Percentiles rank a stretch among this genome's conserved stretches.
Conservation (phyloP, 2,329 filamentous ascomycete species). For the Aspergillus flavus region DNA sequence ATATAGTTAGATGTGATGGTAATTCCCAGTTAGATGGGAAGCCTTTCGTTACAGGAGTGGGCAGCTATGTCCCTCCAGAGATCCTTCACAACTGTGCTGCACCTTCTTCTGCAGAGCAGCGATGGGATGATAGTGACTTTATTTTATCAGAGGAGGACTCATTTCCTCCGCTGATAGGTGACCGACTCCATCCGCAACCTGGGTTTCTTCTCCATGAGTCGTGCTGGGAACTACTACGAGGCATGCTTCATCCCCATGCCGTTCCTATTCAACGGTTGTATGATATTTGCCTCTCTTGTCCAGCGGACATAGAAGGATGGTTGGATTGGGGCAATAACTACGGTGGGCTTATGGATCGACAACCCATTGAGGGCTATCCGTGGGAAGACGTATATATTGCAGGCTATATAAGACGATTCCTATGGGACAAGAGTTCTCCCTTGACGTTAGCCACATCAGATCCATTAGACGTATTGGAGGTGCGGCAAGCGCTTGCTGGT, state of each 20-base stretch:
- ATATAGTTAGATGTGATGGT: constrained; percentile 18
- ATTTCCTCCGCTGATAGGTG: constrained; percentile 14
- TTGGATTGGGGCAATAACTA: constrained; percentile 23
- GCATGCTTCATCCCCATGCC: constrained; percentile 14
- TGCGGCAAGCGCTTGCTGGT: neutral
- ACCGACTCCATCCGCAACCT: constrained; percentile 7
- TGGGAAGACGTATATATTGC: constrained; percentile 19
- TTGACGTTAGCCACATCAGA: neutral
- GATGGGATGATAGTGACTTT: neutral
- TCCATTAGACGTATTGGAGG: neutral
- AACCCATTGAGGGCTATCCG: constrained; percentile 10
- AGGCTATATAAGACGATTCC: constrained; percentile 5
- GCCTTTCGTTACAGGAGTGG: constrained; percentile 24
- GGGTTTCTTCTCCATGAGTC: constrained; percentile 24
- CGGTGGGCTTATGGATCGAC: constrained; percentile 16
- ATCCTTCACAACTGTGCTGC: constrained; percentile 1
- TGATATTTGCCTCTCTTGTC: constrained; percentile 23
- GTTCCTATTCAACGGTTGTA: constrained; percentile 23
- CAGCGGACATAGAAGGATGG: constrained; percentile 10
- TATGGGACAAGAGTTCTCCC: constrained; percentile 10
- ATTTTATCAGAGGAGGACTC: constrained; percentile 11
- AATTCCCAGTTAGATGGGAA: constrained; percentile 12
- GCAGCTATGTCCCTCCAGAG: constrained; percentile 7
- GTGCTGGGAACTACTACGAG: constrained; percentile 23
- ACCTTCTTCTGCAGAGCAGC: neutral